phyloP scores from a whole-genome alignment of 2,329 filamentous ascomycete genomes.

The Fusarium dimerum region DNA sequence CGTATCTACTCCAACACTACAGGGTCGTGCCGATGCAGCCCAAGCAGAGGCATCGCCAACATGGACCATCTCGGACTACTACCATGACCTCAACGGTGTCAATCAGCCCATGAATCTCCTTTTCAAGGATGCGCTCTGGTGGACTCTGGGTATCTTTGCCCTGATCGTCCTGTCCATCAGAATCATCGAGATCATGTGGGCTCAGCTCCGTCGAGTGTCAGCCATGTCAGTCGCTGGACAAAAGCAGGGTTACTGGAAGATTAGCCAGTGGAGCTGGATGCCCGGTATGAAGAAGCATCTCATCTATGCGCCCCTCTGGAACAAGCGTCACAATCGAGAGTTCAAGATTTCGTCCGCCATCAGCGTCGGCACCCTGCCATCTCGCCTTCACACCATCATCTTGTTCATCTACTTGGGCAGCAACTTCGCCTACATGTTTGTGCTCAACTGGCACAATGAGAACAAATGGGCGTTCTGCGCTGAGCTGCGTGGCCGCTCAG shows the following conservation, averaged over 20 bases:
- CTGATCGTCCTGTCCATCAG: slow-evolving; percentile 55
- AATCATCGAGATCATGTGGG: slow-evolving; percentile 54
- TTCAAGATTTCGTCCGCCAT: slow-evolving; percentile 61
- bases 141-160: slow-evolving; percentile 58
- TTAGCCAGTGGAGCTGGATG: slow-evolving; percentile 60
- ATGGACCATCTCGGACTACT: slow-evolving; percentile 56
- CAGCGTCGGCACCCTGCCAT: slow-evolving; percentile 64
- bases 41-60: slow-evolving; percentile 36
- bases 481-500: slow-evolving; percentile 82
- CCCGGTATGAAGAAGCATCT: slow-evolving; percentile 63
- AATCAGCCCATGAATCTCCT: slow-evolving; percentile 59
- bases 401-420: slow-evolving; percentile 58
- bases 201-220: slow-evolving; percentile 58
- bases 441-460: slow-evolving; percentile 58
- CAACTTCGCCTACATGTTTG: slow-evolving; percentile 64
- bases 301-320: slow-evolving; percentile 61
- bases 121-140: slow-evolving; percentile 61
- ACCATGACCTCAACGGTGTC: slow-evolving; percentile 59
- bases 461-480: slow-evolving; percentile 70
- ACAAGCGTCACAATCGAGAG: slow-evolving; percentile 68
- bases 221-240: slow-evolving; percentile 56
- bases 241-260: slow-evolving; percentile 61
- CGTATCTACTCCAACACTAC: slow-evolving; percentile 34
- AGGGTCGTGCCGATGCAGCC: slow-evolving; percentile 30
- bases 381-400: slow-evolving; percentile 61